These are phyloP conservation scores for Apiotrichum laibachii DNA, from an alignment of 1,284 basidiomycete genomes.

Conservation along the genomic window DNA sequence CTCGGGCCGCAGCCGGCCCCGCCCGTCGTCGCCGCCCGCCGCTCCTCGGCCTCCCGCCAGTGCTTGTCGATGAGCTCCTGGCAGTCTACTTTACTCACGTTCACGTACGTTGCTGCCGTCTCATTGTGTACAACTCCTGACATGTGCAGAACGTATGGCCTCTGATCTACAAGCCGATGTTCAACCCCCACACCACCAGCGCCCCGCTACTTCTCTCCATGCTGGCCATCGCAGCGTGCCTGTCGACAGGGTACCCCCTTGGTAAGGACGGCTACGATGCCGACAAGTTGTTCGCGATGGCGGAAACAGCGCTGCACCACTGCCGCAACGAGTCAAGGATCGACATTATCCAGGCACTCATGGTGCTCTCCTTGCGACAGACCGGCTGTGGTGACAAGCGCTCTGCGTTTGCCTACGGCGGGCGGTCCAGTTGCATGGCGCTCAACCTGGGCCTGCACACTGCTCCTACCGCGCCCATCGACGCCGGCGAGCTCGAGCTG, in stretches of 20 bases:
- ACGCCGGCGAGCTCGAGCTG: slow-evolving; percentile 39
- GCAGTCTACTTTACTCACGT: slow-evolving; percentile 44
- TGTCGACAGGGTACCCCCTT: slow-evolving; percentile 49
- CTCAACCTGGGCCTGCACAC: slow-evolving; percentile 52
- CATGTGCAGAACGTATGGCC: slow-evolving; percentile 46
- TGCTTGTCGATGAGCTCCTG: slow-evolving; percentile 38
- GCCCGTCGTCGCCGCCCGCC: slow-evolving; percentile 13
- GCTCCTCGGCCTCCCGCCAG: slow-evolving; percentile 28
- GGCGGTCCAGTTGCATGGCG: slow-evolving; percentile 50
- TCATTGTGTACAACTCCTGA: slow-evolving; percentile 5
- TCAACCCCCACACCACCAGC: slow-evolving; percentile 37
- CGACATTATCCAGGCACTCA: slow-evolving; percentile 47
- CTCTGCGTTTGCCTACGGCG: slow-evolving; percentile 48
- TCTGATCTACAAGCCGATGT: slow-evolving; percentile 47
- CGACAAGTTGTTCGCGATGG: slow-evolving; percentile 57
- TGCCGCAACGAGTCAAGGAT: slow-evolving; percentile 34
- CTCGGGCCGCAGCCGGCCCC: neutral
- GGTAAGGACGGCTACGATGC: slow-evolving; percentile 63
- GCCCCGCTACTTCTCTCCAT: slow-evolving; percentile 41
- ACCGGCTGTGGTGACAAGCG: slow-evolving; percentile 53
- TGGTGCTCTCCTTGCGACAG: slow-evolving; percentile 51
- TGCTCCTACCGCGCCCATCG: slow-evolving; percentile 21
- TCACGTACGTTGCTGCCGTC: slow-evolving; percentile 28
- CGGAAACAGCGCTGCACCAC: slow-evolving; percentile 35
- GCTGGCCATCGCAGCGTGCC: slow-evolving; percentile 41